Evolutionary conservation across 805 yeast species (phyloP), one percentile per base, ranked within the genome.

Genomic region (Clavispora asparagi): DNA sequence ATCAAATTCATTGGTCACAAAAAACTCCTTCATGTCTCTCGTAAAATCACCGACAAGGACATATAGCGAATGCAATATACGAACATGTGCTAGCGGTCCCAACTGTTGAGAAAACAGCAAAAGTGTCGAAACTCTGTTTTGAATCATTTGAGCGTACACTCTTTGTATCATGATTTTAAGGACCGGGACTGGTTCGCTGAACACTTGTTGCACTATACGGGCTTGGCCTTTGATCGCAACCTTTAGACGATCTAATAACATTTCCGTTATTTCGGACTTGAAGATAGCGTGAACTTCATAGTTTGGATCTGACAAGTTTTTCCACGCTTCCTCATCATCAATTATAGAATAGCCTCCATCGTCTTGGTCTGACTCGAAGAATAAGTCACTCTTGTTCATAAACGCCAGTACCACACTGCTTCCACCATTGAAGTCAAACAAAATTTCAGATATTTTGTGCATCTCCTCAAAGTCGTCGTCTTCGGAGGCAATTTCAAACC

Each of bases 341-440:
- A 70, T 63, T 19, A 64, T 57, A 13, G 64, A 56, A 19, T 52
- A 53, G 27, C 61, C 64, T 16, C 64, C 67, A n/a, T 68, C 61
- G 49, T 72, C 66, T 3, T 57, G 60, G 54, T 47, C 53, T 12
- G 45, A 48, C 32, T 69, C 72, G 45, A 74, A 70, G 62, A 91
- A 85, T 48, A 84, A 77, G 41, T 82, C 85, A 59, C 87, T 88
- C 59, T 87, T 89, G 59, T 81, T 82, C 37, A 91, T 86, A 65
- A 87, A 92, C 41, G 84, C 81, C 59, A 84, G 88, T 8, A 88
- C 85, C 8, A 91, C 92, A 48, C 85, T 82, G 10, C 79, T 74
- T 11, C 97, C 97, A 16, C 89, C 92, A 59, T 92, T 91, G 69
- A 83, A 92, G 50, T 82, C 87, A 44, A 82, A 78, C 42, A 91